A percentile compares a stretch with the other conserved stretches of the same genome.
Evolutionary conservation across 768 basidiomycete species (phyloP).

Genomic region (Psilocybe tampanensis): DNA sequence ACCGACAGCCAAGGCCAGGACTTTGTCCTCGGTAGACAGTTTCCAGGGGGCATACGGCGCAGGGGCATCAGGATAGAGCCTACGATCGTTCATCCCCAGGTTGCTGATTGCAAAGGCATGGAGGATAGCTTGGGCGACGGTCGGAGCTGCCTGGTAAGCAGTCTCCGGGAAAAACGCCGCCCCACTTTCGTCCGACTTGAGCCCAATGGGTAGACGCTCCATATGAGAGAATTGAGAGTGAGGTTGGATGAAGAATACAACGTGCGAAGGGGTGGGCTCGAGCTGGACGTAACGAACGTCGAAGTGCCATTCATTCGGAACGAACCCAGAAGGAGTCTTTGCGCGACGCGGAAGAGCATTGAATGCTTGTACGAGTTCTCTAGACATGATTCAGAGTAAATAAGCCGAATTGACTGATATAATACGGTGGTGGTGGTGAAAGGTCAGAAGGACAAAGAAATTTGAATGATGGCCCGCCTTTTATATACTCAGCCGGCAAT

Average conservation of each 20-base stretch:
- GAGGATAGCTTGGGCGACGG: conserved; percentile 30
- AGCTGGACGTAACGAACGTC: conserved; percentile 36
- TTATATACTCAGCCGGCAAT: no score
- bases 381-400: not conserved
- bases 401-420: not conserved
- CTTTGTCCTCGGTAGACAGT: conserved; percentile 26
- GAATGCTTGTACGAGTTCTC: conserved; percentile 23
- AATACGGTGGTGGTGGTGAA: not conserved
- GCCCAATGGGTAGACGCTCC: conserved; percentile 25
- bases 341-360: conserved; percentile 25
- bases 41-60: conserved; percentile 23
- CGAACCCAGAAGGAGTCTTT: conserved; percentile 19
- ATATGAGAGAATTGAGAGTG: conserved; percentile 25
- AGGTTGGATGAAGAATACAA: conserved; percentile 31
- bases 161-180: conserved; percentile 34
- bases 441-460: no score
- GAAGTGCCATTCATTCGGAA: conserved; percentile 36
- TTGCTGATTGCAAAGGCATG: conserved; percentile 25
- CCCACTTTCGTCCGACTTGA: conserved; percentile 11
- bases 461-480: no score
- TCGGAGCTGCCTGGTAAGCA: conserved; percentile 29
- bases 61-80: not conserved
- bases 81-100: conserved; percentile 16
- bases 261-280: conserved; percentile 31
- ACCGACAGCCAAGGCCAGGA: conserved; percentile 26